Evolutionary conservation across 805 yeast genomes (phyloP), one percentile per base, ranked within the genome.

Genomic region (Saccharomyces eubayanus): DNA sequence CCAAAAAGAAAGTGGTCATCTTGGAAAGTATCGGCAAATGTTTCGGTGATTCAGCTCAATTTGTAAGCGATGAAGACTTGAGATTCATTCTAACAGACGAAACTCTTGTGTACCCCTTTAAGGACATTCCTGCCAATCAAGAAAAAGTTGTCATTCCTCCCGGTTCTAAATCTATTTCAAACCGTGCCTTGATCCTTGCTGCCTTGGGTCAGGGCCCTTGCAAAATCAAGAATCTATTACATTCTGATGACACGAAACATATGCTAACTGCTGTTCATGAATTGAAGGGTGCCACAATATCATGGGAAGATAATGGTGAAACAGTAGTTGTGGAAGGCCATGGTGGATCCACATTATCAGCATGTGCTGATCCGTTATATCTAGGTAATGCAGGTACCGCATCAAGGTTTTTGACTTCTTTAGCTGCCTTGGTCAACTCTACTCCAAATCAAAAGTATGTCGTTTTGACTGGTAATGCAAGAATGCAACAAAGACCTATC

Each of bases 381-480:
- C 77, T 94, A 57, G 99, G 99, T 54, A 94, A 94, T 66, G 98
- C 99, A 1, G 99, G 99, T 60, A 94, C 99, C 47, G 98, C 99
- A 3, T 88, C 97, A 5, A 80, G 99, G 64, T 94, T 94, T 70
- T 78, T 94, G 66, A 88, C 97, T 2, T 82, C 97, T 1, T 92
- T 94, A 29, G 96, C 96, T 20, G 80, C 96, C n/a, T 75, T 91
- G 56, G 96, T 87, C 5, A 75, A 79, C 21, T 74, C 83, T 29
- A 64, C 77, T 14, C 64, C 68, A 2, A 67, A 62, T 5, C 63
- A 68, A 10, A 73, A 77, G 31, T 65, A 74, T 55, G 82, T 90
- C 29, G 73, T 82, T 6, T 77, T 94, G 57, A 94, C 98, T 1
- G 99, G 99, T 61, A 94, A 94, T 71, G 85, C 88, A 50, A 82